Evolutionary conservation across 495 filamentous ascomycete genomes (phyloP).

Genomic region (Evernia prunastri): DNA sequence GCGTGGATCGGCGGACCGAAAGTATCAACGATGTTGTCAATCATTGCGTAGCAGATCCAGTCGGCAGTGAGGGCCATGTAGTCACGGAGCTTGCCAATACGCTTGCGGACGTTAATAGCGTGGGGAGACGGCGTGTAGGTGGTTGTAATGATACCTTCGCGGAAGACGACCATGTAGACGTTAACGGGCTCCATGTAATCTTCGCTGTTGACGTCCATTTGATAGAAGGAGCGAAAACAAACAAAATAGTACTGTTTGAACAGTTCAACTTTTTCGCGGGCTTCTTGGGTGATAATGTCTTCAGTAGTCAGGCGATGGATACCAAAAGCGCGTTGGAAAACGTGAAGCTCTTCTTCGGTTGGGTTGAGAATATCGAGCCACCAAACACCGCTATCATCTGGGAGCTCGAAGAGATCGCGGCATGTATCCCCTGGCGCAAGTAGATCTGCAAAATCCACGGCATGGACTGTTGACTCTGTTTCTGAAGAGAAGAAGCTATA

Average conservation of each 20-base stretch:
- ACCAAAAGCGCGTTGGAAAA: conserved; percentile 84
- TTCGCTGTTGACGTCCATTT: conserved; percentile 70
- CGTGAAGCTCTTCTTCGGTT: conserved; percentile 78
- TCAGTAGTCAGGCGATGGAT: conserved; percentile 91
- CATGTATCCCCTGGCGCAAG: conserved; percentile 83
- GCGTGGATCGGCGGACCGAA: conserved; percentile 84
- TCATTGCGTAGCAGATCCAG: conserved; percentile 98
- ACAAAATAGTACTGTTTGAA: conserved; percentile 98
- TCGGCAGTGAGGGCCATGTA: conserved; percentile 89
- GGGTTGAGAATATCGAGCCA: conserved; percentile 93
- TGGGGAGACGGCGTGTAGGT: conserved; percentile 81
- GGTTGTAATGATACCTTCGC: conserved; percentile 90
- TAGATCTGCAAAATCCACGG: conserved; percentile 77
- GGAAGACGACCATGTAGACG: conserved; percentile 94
- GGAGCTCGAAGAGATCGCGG: conserved; percentile 79
- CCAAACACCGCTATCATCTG: conserved; percentile 71
- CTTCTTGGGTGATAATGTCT: conserved; percentile 89
- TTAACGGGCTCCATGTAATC: conserved; percentile 83
- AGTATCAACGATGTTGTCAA: conserved; percentile 95
- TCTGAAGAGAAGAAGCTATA: conserved; percentile 97
- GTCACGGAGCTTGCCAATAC: conserved; percentile 87
- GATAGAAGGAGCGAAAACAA: conserved; percentile 89
- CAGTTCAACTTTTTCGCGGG: conserved; percentile 95
- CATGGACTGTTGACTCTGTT: conserved; percentile 83
- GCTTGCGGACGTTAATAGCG: conserved; percentile 77